Evolutionary conservation across 169 alveolate genomes (phyloP).

Genomic region (Eimeria brunetti): DNA sequence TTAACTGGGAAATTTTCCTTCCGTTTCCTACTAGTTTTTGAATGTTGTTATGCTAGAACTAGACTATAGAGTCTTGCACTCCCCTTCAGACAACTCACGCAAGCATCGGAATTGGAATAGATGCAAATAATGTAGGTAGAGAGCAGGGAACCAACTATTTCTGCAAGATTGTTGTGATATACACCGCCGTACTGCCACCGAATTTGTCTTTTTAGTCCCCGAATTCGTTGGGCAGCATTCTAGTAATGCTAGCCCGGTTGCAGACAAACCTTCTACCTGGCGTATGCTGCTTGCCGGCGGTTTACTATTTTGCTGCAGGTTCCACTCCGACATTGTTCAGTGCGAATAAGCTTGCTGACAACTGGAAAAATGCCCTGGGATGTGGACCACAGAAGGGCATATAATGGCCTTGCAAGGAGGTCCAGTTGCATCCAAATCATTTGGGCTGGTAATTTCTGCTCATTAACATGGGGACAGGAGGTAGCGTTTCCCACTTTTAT

Average conservation of each 20-base stretch:
- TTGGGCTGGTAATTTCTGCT: background rate
- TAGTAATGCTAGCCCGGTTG: background rate
- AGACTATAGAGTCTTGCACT: background rate
- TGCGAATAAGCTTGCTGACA: background rate
- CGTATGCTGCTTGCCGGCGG: background rate
- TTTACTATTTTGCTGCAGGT: background rate
- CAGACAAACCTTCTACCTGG: background rate
- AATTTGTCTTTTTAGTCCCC: background rate
- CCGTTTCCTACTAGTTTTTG: background rate
- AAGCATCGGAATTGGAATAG: background rate
- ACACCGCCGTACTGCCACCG: background rate
- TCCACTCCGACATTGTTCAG: background rate
- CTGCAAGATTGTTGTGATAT: background rate
- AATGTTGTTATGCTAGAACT: background rate
- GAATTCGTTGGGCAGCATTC: background rate
- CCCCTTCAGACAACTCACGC: background rate
- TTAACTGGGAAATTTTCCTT: background rate
- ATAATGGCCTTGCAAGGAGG: background rate
- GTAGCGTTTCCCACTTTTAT: background rate
- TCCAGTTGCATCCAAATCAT: background rate
- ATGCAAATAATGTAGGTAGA: background rate
- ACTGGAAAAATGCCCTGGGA: too few relatives aligned
- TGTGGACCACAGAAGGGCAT: background rate
- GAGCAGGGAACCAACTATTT: background rate
- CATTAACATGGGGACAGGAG: background rate